Evolutionary conservation across 2,329 filamentous ascomycete species (phyloP), one percentile per base, ranked within the genome.

Genomic region (Didymella sp.): DNA sequence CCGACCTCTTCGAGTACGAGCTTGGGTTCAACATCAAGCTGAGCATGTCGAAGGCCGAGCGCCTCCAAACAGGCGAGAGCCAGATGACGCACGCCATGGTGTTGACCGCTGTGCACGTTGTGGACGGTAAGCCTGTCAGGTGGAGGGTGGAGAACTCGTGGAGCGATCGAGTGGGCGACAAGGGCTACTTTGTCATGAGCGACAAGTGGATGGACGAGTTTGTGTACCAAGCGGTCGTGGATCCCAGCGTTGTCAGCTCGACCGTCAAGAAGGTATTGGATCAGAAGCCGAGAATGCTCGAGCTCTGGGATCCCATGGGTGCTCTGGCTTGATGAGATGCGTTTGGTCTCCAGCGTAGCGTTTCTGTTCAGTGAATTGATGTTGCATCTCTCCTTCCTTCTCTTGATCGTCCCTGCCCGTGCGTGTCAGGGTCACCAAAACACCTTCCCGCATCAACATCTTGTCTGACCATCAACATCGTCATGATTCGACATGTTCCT

Each of bases 61-160:
- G 92, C 3, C 79, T 96, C 42, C 80, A 84, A 67, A 88, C 88
- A 0, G 87, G 90, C 11, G 92, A 96, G 77, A 89, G 85, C 51
- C 83, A 85, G 47, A 96, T 96, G 92, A 96, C 92, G 1, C 92
- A 96, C 69, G 92, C 92, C 4, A 96, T 96, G 92, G 91, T 96
- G 0, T 77, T 96, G 60, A 96, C 91, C 2, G 92, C 86, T 0
- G 92, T 96, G 42, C 92, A 96, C 71, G 74, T 96, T 2, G 88
- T 83, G 25, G 77, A 85, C 57, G 87, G 85, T 1, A 84, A 86
- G 75, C 82, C 86, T 2, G 84, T 92, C 1, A 80, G 92, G 41
- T 96, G 92, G 92, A 81, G 91, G 51, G 91, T 96, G 6, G 89
- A 96, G 82, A 96, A 96, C 73, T 89, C 86, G 53, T 96, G 92